Percentiles rank a stretch among this genome's conserved stretches.
Evolutionary conservation across 73 alveolate genomes (phyloP).

Genomic region (Paraurostyla sp.): DNA sequence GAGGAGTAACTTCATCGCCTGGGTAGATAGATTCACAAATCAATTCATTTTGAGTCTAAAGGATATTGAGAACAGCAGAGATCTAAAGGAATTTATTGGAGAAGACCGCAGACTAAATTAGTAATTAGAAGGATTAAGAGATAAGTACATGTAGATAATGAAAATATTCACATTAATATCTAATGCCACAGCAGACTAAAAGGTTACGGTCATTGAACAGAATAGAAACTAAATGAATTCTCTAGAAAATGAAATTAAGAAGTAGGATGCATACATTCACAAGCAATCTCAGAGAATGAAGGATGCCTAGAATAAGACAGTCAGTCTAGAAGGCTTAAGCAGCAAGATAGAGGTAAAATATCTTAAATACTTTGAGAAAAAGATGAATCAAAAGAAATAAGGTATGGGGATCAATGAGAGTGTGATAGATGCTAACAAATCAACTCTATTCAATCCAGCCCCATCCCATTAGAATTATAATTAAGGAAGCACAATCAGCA

Average conservation of each 20-base stretch:
- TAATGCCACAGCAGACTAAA: constrained; percentile 4
- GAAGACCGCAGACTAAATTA: constrained; percentile 15
- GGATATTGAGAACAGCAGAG: constrained; percentile 29
- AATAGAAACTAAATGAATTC: background rate
- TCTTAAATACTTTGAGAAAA: constrained; percentile 18
- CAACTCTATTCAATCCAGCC: background rate
- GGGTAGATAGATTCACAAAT: constrained; percentile 49
- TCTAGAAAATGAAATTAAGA: background rate
- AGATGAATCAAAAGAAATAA: background rate
- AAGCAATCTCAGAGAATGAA: background rate
- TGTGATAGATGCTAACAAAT: background rate
- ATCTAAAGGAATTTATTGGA: constrained; percentile 17
- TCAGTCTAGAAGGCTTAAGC: constrained; percentile 18
- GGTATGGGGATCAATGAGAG: background rate
- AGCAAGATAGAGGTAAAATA: constrained; percentile 10
- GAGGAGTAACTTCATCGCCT: background rate
- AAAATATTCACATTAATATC: constrained; percentile 36
- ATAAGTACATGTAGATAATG: constrained; percentile 9
- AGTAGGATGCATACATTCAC: background rate
- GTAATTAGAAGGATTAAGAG: constrained; percentile 31
- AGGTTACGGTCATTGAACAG: background rate
- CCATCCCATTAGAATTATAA: background rate
- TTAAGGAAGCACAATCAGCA: no score
- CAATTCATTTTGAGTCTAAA: constrained; percentile 26
- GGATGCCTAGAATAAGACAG: constrained; percentile 43